Conservation (phyloP, 805 yeast species). For the Candida ovalis region DNA sequence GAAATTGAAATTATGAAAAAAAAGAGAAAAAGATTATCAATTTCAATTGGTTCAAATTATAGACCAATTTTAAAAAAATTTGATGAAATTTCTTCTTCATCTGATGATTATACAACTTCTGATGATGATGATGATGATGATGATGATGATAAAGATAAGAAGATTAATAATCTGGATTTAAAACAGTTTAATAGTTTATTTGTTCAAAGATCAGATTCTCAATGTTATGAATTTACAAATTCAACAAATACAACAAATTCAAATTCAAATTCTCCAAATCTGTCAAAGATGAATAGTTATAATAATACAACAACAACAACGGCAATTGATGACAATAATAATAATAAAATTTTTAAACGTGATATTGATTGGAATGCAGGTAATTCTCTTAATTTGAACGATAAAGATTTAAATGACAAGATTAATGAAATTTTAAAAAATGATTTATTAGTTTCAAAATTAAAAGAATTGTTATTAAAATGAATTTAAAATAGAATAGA, state of each 20-base stretch:
- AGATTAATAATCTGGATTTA: background rate
- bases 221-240: slow-evolving; percentile 28
- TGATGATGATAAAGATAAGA: background rate
- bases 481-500: background rate
- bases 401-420: slow-evolving; percentile 15
- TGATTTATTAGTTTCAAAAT: slow-evolving; percentile 12
- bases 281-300: background rate
- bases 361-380: background rate
- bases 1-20: slow-evolving; percentile 34
- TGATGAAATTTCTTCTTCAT: slow-evolving; percentile 11
- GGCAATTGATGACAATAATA: background rate
- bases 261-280: background rate
- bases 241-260: background rate
- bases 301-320: background rate
- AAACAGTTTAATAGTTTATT: slow-evolving; percentile 12
- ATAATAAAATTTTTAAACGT: slow-evolving; percentile 2
- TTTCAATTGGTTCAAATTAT: slow-evolving; percentile 19
- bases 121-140: slow-evolving; percentile 11
- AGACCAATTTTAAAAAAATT: slow-evolving; percentile 19
- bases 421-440: slow-evolving; percentile 19
- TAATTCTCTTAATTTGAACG: background rate
- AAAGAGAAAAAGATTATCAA: slow-evolving; percentile 30
- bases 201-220: slow-evolving; percentile 28
- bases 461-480: background rate
- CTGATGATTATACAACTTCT: slow-evolving; percentile 15